Conservation (phyloP, 257 asterid species). For the Nicotiana benthamiana region DNA sequence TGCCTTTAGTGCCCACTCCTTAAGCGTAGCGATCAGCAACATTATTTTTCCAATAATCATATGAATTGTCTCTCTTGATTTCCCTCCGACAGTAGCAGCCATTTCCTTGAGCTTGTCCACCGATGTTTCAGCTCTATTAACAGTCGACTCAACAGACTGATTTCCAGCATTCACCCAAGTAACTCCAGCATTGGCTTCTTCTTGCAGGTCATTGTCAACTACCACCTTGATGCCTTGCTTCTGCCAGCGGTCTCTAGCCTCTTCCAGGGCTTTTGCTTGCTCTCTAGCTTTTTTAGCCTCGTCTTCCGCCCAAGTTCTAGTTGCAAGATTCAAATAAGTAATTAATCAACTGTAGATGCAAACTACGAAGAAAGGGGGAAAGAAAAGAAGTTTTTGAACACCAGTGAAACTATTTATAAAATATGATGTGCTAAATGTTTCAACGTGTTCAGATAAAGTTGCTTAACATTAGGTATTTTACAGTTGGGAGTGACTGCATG, state of each 20-base stretch:
- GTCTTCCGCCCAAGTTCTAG: conserved; percentile 93
- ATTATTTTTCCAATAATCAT: conserved; percentile 51
- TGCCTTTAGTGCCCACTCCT: conserved; percentile 30
- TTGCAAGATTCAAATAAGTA: conserved; percentile 9
- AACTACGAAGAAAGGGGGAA: not conserved
- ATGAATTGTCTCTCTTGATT: conserved; percentile 50
- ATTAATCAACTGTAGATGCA: not conserved
- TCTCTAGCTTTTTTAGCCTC: conserved; percentile 93
- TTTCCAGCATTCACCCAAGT: conserved; percentile 71
- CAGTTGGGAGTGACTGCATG: not conserved
- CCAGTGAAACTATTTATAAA: not conserved
- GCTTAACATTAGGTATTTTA: not conserved
- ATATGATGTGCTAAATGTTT: not conserved
- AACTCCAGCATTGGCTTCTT: conserved; percentile 65
- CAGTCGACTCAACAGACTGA: conserved; percentile 57
- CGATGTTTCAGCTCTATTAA: conserved; percentile 59
- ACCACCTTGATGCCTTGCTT: conserved; percentile 81
- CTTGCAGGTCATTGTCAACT: conserved; percentile 69
- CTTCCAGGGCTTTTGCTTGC: conserved; percentile 84
- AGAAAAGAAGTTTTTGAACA: not conserved
- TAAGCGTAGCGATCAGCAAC: conserved; percentile 34
- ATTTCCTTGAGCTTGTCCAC: conserved; percentile 62
- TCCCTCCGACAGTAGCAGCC: conserved; percentile 60
- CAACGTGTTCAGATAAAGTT: not conserved
- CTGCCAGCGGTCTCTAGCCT: conserved; percentile 85